phyloP scores from a whole-genome alignment of 2,329 filamentous ascomycete species.

The Hypoxylon sp. region DNA sequence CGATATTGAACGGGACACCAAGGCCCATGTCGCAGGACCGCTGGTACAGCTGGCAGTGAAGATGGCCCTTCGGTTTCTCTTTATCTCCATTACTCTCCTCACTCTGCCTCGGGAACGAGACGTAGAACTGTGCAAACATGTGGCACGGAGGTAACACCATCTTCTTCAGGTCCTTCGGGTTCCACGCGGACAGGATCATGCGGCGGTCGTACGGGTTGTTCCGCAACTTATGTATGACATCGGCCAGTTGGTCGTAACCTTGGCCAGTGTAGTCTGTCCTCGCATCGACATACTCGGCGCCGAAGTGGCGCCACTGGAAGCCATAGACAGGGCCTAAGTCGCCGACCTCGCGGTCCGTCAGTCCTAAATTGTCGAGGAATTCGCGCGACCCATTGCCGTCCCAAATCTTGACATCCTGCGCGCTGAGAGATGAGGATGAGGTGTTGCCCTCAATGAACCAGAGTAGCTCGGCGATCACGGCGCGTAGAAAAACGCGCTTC shows the following conservation, averaged over 20 bases:
- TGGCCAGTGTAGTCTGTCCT: constrained; percentile 86
- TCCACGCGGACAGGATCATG: constrained; percentile 95
- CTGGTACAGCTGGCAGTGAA: constrained; percentile 94
- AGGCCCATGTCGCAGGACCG: constrained; percentile 97
- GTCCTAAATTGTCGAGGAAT: constrained; percentile 87
- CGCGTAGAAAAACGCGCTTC: constrained; percentile 93
- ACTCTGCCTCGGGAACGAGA: constrained; percentile 67
- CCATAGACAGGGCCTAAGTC: constrained; percentile 97
- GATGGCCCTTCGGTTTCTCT: constrained; percentile 69
- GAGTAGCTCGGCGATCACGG: constrained; percentile 90
- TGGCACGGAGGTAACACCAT: constrained; percentile 87
- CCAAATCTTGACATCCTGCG: constrained; percentile 94
- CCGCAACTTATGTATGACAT: constrained; percentile 88
- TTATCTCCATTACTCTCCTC: constrained; percentile 47
- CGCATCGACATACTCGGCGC: constrained; percentile 86
- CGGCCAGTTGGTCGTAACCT: constrained; percentile 92
- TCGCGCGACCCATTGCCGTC: constrained; percentile 94
- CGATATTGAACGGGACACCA: constrained; percentile 98
- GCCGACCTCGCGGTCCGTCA: constrained; percentile 84
- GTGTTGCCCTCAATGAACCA: constrained; percentile 95
- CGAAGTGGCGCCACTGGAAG: constrained; percentile 99
- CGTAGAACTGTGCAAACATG: constrained; percentile 88
- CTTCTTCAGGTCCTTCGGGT: constrained; percentile 79
- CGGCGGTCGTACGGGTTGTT: constrained; percentile 88
- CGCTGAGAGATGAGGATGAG: constrained; percentile 80